Percentiles rank a stretch among this genome's conserved stretches.
These are phyloP conservation scores for Jacaranda copaia DNA, from an alignment of 257 asterid species.

Conservation along the genomic window DNA sequence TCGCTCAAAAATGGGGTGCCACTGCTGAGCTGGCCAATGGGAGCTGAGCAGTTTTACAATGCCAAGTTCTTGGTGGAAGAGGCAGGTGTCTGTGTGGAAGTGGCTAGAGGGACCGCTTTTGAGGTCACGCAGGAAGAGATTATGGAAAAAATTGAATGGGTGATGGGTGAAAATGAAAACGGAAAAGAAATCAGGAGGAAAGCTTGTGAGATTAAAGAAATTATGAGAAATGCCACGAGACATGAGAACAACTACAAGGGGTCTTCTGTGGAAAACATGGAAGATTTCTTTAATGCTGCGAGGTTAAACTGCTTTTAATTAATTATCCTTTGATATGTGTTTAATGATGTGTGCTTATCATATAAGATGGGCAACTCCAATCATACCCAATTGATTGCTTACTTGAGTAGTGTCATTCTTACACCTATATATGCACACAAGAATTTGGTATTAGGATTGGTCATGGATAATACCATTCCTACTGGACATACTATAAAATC, in stretches of 20 bases:
- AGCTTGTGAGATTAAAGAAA: conserved; percentile 42
- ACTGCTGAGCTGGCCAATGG: conserved; percentile 65
- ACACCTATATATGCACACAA: too few relatives aligned
- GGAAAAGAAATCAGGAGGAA: conserved; percentile 47
- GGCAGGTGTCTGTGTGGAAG: conserved; percentile 59
- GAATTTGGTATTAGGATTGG: too few relatives aligned
- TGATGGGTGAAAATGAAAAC: conserved; percentile 50
- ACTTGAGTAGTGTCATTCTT: too few relatives aligned
- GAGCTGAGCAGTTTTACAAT: conserved; percentile 59
- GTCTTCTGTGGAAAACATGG: conserved; percentile 52
- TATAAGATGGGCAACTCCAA: too few relatives aligned
- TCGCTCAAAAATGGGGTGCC: conserved; percentile 57
- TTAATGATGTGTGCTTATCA: too few relatives aligned
- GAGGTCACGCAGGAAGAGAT: conserved; percentile 51
- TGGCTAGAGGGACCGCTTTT: conserved; percentile 60
- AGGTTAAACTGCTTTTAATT: too few relatives aligned
- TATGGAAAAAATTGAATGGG: conserved; percentile 53
- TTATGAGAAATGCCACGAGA: conserved; percentile 38
- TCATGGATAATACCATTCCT: too few relatives aligned
- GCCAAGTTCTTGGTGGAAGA: conserved; percentile 59
- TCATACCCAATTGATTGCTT: too few relatives aligned
- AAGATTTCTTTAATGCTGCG: conserved; percentile 49
- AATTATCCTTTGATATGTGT: too few relatives aligned
- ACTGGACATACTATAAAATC: too few relatives aligned
- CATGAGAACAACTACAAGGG: conserved; percentile 48